Base-by-base conservation (phyloP, 2,329 filamentous ascomycete genomes). In the Alternaria brassicicola region DNA sequence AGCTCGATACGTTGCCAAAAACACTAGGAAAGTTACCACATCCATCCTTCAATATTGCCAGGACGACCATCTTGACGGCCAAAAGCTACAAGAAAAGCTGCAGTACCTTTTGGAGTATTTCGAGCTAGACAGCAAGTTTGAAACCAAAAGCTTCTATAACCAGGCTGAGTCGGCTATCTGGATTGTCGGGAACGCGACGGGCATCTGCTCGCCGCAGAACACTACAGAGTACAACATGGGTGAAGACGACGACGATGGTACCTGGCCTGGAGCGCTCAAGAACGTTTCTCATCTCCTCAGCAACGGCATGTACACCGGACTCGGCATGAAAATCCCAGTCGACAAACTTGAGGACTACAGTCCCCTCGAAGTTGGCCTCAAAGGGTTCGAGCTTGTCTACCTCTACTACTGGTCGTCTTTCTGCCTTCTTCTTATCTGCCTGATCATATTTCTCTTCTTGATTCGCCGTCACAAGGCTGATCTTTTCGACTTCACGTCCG, bases 1-100 rank as follows among this genome's bases (percentile, higher is more conserved):
- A 2, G 74, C 83, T 35, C 77, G 78, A 31, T 78, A 78, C 43
- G 80, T 81, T 6, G 70, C 82, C 21, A 80, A 81, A 55, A 82
- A 80, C 55, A 70, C 78, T 48, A 66, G 65, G 21, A 79, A 82
- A 55, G 69, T 80, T 41, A 68, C 72, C 9, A 66, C 78, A 21
- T 77, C 75, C 9, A 72, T 81, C 25, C 57, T 73, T 30, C 75
- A 77, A 55, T 76, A 78, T 43, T 82, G 73, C 39, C 30, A 67
- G 3, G 31, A 48, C 1, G 61, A 71, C 6, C 59, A 71, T 30
- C 67, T 76, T 6, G 75, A 76, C 31, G 75, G 72, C 4, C 38
- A 57, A 12, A 68, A 74, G 23, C 64, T 78, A 1, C 68, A 68
- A 6, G 69, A 73, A 6, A 65, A 65, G 2, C 69, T 78, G 6